Conservation (phyloP, 345 rosid genomes). For the Brassica napus region DNA sequence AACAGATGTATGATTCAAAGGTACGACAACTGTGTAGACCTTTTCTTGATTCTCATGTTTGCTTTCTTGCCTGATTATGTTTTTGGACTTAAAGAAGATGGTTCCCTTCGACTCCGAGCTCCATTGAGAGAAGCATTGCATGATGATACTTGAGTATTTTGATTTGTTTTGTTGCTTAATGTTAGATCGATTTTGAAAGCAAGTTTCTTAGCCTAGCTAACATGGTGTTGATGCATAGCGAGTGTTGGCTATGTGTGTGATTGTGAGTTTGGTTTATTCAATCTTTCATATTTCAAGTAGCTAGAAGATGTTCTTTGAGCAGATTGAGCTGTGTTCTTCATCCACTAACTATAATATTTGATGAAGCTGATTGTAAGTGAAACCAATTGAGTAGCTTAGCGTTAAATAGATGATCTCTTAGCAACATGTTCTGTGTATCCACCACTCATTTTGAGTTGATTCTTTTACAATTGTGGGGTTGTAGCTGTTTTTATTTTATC, state of each 20-base stretch:
- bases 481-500: no score
- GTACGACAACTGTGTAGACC: slow-evolving; percentile 35
- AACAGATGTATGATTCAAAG: slow-evolving; percentile 79
- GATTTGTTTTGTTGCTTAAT: slow-evolving; percentile 3
- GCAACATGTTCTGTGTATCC: no score
- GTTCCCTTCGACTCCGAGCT: neutral
- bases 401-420: no score
- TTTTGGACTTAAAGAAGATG: neutral
- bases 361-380: neutral
- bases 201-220: neutral
- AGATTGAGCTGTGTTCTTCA: neutral
- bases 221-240: neutral
- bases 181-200: neutral
- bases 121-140: neutral
- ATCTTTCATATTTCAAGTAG: neutral
- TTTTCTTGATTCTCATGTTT: neutral
- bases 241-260: neutral
- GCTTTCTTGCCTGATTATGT: neutral
- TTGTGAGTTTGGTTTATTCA: slow-evolving; percentile 1
- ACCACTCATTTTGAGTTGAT: no score
- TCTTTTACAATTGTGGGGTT: no score
- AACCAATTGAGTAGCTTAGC: no score
- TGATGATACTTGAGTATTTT: neutral
- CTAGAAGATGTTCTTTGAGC: neutral
- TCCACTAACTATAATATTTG: neutral